These are phyloP conservation scores for Plasmodium cynomolgi DNA, from an alignment of 169 alveolate species.

Conservation along the genomic window DNA sequence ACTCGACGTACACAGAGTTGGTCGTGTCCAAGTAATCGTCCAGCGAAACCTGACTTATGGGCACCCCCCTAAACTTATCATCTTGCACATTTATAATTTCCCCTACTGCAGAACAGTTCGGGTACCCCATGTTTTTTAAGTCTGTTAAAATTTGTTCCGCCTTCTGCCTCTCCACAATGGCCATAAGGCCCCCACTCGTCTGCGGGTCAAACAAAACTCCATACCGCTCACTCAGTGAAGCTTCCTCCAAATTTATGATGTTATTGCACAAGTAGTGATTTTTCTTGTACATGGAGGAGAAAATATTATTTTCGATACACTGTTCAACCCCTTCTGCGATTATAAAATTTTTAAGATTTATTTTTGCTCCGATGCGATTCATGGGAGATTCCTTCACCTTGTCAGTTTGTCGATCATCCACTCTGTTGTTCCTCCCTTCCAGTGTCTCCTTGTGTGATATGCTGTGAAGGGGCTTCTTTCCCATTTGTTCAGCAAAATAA, in stretches of 20 bases:
- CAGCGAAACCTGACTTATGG: conserved; percentile 25
- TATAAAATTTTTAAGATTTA: conserved; percentile 31
- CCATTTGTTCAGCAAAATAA: background rate
- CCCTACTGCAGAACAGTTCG: conserved; percentile 57
- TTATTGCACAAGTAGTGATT: conserved; percentile 74
- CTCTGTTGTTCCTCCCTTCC: background rate
- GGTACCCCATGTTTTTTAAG: conserved; percentile 64
- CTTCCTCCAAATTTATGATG: conserved; percentile 74
- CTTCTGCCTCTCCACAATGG: conserved; percentile 48
- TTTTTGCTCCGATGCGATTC: conserved; percentile 66
- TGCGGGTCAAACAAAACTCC: conserved; percentile 76
- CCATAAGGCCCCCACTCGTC: conserved; percentile 76
- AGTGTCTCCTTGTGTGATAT: background rate
- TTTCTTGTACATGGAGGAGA: conserved; percentile 74
- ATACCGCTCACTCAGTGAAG: conserved; percentile 23
- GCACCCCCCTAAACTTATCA: conserved; percentile 21
- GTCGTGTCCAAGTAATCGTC: conserved; percentile 56
- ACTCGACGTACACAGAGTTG: conserved; percentile 52
- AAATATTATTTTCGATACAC: conserved; percentile 69
- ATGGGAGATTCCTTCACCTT: background rate
- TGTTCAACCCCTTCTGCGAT: conserved; percentile 71
- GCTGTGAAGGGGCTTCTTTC: background rate
- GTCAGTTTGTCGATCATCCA: background rate
- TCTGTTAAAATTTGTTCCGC: conserved; percentile 41
- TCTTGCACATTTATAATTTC: conserved; percentile 75